A percentile compares a stretch with the other conserved stretches of the same genome.
phyloP scores from a whole-genome alignment of 169 alveolate species.

The Cryptosporidium baileyi region DNA sequence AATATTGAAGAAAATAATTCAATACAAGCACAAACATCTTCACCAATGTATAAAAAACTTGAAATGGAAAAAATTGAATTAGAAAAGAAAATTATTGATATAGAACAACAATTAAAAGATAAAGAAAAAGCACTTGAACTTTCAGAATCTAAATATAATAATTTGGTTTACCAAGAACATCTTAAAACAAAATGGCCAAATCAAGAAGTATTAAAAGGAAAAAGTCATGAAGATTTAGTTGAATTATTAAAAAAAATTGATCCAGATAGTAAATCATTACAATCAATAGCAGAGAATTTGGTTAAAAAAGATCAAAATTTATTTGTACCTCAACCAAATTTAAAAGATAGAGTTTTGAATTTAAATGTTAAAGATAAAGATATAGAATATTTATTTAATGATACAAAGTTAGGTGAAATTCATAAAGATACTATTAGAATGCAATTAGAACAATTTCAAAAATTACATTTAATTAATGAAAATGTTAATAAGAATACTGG shows the following conservation, averaged over 20 bases:
- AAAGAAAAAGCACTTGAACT: slow-evolving; percentile 3
- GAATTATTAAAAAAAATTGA: slow-evolving; percentile 44
- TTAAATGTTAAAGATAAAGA: slow-evolving; percentile 18
- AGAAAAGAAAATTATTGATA: slow-evolving; percentile 11
- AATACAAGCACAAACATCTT: slow-evolving; percentile 19
- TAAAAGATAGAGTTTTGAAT: slow-evolving; percentile 22
- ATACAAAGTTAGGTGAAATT: slow-evolving; percentile 27
- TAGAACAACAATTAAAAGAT: slow-evolving; percentile 14
- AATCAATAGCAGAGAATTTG: slow-evolving; percentile 56
- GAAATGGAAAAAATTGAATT: slow-evolving; percentile 29
- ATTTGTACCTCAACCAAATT: slow-evolving; percentile 8
- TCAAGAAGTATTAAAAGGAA: slow-evolving; percentile 5
- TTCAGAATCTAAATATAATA: slow-evolving; percentile 10
- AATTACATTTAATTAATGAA: slow-evolving; percentile 34
- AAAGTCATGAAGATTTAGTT: slow-evolving; percentile 56
- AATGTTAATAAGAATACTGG: slow-evolving; percentile 35
- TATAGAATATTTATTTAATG: neutral
- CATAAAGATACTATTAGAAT: slow-evolving; percentile 65
- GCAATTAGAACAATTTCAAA: slow-evolving; percentile 65
- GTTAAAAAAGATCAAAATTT: slow-evolving; percentile 32
- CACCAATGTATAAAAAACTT: slow-evolving; percentile 45
- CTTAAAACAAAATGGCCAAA: slow-evolving; percentile 40
- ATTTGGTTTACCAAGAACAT: slow-evolving; percentile 3
- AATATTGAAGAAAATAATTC: slow-evolving; percentile 51
- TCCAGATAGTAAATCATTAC: slow-evolving; percentile 62